Base-by-base conservation (phyloP, 352 stramenopile genomes). In the Phytophthora pseudosyringae region DNA sequence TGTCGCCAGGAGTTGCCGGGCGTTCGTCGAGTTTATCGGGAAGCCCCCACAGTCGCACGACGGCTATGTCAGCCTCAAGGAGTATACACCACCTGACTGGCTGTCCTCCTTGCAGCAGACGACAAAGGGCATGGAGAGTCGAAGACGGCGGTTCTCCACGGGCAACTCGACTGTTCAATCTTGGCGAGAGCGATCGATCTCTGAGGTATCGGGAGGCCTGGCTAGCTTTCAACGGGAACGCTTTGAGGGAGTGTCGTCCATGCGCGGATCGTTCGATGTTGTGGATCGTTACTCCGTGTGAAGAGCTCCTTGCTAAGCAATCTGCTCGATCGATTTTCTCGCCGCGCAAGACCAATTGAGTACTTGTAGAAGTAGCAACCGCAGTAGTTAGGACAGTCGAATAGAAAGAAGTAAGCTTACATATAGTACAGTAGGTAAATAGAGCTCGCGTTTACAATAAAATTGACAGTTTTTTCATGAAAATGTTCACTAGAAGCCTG, bases 31-130 rank as follows among this genome's bases (percentile, higher is more conserved):
- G 9, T 90, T 90, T 44, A 63, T 90, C n/a, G 78, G 81, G 11
- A 69, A 73, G 38, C 76, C 81, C 25, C 81, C 81, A 29, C 81
- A 90, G 53, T 71, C 64, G 53, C 79, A 72, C 18, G 56, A 78
- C 25, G 80, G 78, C 16, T 90, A 90, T 56, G 74, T 86, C 57
- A 90, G 81, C 39, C 64, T 90, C 11, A 90, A 90, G 36, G 71
- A 85, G 58, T 90, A 90, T 62, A 80, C 73, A 25, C 76, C 81
- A 18, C 70, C 77, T 52, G 71, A 88, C 59, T 90, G 78, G 78
- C 56, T 88, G 29, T 74, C 75, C 21, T 75, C 69, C 10, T 59
- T 90, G 40, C 74, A 86, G 48, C 76, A 83, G 59, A 71, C 83
- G 45, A 71, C 75, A 25, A 39, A 66, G 10, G 35, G 52, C 12